Percentiles rank a stretch among this genome's conserved stretches.
These are phyloP conservation scores for Eragrostis curvula DNA, from an alignment of 176 grass and related monocot genomes.

Conservation along the genomic window DNA sequence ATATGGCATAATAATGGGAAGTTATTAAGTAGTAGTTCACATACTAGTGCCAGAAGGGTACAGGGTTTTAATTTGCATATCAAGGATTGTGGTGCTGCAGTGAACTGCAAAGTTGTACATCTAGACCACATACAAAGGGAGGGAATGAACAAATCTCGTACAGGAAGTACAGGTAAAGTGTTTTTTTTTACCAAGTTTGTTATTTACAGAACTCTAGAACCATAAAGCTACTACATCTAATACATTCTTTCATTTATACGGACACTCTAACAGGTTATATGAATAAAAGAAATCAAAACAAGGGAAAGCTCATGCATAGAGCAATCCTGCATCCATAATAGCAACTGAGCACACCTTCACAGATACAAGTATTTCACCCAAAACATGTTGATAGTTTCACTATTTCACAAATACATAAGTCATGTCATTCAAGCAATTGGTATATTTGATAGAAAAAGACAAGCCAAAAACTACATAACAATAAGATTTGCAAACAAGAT, in stretches of 20 bases:
- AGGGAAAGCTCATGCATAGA: neutral
- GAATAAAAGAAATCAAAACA: constrained; percentile 19
- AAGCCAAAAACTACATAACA: neutral
- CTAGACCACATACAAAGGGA: neutral
- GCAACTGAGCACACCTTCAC: constrained; percentile 12
- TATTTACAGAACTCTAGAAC: neutral
- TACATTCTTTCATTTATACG: neutral
- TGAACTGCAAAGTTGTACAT: neutral
- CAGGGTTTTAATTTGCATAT: neutral
- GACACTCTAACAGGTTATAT: neutral
- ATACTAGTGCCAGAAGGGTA: constrained; percentile 6
- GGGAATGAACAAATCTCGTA: neutral
- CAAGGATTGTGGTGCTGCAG: neutral
- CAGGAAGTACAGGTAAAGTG: neutral
- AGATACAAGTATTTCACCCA: neutral
- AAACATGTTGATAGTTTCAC: neutral
- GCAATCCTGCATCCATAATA: constrained; percentile 24
- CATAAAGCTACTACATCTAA: neutral
- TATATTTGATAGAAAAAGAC: constrained; percentile 25
- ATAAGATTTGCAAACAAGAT: constrained; percentile 26
- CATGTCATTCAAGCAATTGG: neutral
- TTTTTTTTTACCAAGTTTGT: neutral
- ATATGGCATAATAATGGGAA: constrained; percentile 23
- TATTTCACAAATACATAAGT: constrained; percentile 21
- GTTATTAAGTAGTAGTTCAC: neutral